Evolutionary conservation across 495 filamentous ascomycete species (phyloP), one percentile per base, ranked within the genome.

Genomic region (Platismatia glauca): DNA sequence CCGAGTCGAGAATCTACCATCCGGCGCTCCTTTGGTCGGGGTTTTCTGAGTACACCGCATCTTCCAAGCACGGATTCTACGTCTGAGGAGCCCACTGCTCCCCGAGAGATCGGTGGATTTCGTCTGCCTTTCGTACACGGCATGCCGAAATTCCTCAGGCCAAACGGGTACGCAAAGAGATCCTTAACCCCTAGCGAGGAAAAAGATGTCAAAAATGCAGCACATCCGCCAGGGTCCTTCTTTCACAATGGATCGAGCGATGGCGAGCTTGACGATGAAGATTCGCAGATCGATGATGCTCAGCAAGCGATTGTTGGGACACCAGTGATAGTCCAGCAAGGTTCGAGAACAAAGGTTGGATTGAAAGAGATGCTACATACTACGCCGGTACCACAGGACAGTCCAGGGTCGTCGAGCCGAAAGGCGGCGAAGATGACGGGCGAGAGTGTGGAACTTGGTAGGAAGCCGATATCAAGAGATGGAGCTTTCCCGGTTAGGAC

Each of bases 361-460:
- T 34, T 67, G 39, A 61, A 56, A 38, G 65, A 67, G n/a, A 63
- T 63, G 44, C 38, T 67, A 52, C 53, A 52, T 35, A 46, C 63
- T 9, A 46, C 61, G 20, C 61, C 61, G 12, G 41, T 38, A 13
- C 18, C 44, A 22, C 33, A 24, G 20, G 53, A 52, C 8, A 56
- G 31, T 20, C 33, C 46, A 46, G 61, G 55, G 7, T 61, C 65
- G n/a, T 66, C 60, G 22, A 60, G 12, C 7, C 31, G 18, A 3
- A 60, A 60, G 33, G 39, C 44, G 6, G 35, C n/a, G 24, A 27
- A 37, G 12, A 29, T 57, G 4, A 41, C 61, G 3, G 57, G 52
- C 4, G 27, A 39, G 11, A 38, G 37, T 39, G 1, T 56, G 0
- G 60, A 50, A 6, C 13, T 29, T 18, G 43, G 29, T n/a, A 61